Conservation (phyloP, 495 filamentous ascomycete species). For the Lasiosphaeria hispida region DNA sequence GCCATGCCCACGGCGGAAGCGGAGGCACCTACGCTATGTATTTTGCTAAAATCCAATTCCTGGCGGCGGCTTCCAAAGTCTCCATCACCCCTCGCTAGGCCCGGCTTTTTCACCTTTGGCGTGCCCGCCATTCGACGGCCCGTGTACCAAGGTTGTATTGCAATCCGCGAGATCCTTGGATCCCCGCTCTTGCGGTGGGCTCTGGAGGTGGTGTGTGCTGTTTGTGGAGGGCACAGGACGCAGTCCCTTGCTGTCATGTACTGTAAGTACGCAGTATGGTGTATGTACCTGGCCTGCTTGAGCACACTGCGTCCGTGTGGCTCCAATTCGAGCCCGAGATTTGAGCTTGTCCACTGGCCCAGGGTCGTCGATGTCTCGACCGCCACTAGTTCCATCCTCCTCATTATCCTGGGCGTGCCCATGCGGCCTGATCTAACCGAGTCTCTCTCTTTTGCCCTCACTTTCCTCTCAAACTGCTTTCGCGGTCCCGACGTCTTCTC, state of each 20-base stretch:
- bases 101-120: background rate
- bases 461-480: background rate
- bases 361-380: constrained; percentile 7
- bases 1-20: no score
- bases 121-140: background rate
- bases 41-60: no score
- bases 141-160: constrained; percentile 7
- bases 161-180: background rate
- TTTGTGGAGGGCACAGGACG: no score
- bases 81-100: background rate
- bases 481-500: background rate
- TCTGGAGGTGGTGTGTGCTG: background rate
- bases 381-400: constrained; percentile 14
- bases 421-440: constrained; percentile 6
- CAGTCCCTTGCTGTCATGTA: background rate
- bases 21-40: no score
- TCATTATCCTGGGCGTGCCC: constrained; percentile 12
- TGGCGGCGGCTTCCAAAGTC: background rate
- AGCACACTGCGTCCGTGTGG: background rate
- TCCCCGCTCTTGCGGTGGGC: constrained; percentile 4
- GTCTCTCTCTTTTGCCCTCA: background rate
- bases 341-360: constrained; percentile 1
- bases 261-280: background rate
- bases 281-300: background rate
- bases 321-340: constrained; percentile 11